A percentile compares a stretch with the other conserved stretches of the same genome.
Evolutionary conservation across 139 green algal species (phyloP).

Genomic region (Nannochloris sp.): DNA sequence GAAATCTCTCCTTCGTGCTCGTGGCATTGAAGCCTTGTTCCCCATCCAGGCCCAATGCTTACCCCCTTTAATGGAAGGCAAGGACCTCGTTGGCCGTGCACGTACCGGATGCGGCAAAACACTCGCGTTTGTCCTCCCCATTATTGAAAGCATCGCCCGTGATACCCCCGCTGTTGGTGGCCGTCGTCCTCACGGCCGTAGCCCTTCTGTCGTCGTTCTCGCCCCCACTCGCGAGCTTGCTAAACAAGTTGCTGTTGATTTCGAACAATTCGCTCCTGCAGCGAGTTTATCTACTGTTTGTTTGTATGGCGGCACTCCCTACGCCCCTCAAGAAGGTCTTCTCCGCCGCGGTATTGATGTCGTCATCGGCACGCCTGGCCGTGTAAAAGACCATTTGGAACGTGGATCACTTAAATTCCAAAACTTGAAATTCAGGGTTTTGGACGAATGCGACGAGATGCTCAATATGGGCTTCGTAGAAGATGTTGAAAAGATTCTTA

Average conservation of each 20-base stretch:
- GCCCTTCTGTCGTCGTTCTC: conserved; percentile 79
- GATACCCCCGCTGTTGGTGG: neutral
- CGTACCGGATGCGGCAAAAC: conserved; percentile 96
- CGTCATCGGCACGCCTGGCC: conserved; percentile 90
- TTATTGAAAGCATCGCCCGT: conserved; percentile 72
- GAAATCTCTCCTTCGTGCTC: conserved; percentile 60
- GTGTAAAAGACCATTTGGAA: conserved; percentile 94
- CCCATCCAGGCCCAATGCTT: conserved; percentile 90
- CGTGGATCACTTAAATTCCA: conserved; percentile 72
- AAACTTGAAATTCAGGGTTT: conserved; percentile 66
- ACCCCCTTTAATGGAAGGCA: conserved; percentile 55
- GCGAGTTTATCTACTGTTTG: conserved; percentile 63
- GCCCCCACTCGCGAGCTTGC: conserved; percentile 95
- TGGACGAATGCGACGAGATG: conserved; percentile 99
- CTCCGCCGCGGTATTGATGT: conserved; percentile 86
- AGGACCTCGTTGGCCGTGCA: conserved; percentile 88
- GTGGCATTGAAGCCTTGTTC: conserved; percentile 88
- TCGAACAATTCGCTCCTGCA: conserved; percentile 75
- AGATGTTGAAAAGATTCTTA: conserved; percentile 96
- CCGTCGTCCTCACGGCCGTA: conserved; percentile 29
- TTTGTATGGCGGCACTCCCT: conserved; percentile 91
- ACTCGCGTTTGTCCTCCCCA: conserved; percentile 93
- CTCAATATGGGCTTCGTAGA: conserved; percentile 99
- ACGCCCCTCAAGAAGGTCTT: conserved; percentile 62
- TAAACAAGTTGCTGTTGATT: conserved; percentile 93